Conservation (phyloP, 164 flowering plant genomes). For the Magnolia officinalis region DNA sequence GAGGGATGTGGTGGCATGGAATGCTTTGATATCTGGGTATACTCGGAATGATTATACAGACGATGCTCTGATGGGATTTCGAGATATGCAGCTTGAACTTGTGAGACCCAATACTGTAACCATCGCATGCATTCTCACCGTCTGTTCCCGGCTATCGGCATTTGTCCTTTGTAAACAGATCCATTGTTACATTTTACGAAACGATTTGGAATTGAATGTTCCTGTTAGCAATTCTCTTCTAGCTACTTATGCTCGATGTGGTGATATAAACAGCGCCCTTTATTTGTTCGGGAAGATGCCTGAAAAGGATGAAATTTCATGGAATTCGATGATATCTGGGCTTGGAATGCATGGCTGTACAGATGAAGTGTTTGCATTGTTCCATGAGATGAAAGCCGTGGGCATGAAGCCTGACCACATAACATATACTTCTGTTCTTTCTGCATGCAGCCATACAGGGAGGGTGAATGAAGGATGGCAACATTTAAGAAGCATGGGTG, state of each 20-base stretch:
- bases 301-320: constrained; percentile 32
- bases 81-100: constrained; percentile 29
- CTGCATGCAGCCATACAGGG: constrained; percentile 49
- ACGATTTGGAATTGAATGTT: constrained; percentile 22
- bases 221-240: constrained; percentile 44
- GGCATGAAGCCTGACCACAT: constrained; percentile 31
- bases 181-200: constrained; percentile 31
- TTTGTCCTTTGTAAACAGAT: constrained; percentile 33
- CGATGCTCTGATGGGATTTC: constrained; percentile 32
- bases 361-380: constrained; percentile 26
- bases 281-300: constrained; percentile 27
- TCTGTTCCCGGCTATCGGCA: constrained; percentile 27
- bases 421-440: constrained; percentile 37
- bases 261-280: constrained; percentile 30
- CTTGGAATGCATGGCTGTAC: constrained; percentile 36
- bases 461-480: constrained; percentile 36
- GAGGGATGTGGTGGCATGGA: constrained; percentile 44
- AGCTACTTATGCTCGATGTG: constrained; percentile 44
- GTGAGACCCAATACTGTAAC: constrained; percentile 36
- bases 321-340: constrained; percentile 42
- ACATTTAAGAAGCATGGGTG: constrained; percentile 33
- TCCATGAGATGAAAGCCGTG: constrained; percentile 27
- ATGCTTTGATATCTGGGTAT: constrained; percentile 41
- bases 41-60: constrained; percentile 25
- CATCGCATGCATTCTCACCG: constrained; percentile 29